Conservation (phyloP, 2,329 filamentous ascomycete species). For the Blastomyces emzantsi region DNA sequence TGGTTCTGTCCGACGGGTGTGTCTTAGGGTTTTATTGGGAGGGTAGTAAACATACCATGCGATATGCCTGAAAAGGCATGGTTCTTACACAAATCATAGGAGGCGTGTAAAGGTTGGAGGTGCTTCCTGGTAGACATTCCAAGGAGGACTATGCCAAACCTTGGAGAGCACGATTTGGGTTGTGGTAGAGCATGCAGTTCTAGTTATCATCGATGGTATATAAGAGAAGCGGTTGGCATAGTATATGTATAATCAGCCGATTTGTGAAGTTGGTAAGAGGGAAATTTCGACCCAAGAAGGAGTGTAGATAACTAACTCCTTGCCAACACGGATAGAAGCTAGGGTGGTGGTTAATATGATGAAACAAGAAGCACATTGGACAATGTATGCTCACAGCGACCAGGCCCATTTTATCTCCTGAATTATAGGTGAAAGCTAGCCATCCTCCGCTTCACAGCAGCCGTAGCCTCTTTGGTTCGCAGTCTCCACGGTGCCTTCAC, state of each 20-base stretch:
- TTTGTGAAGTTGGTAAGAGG: not conserved
- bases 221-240: not conserved
- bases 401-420: not conserved
- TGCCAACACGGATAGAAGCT: not conserved
- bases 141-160: not conserved
- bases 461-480: not conserved
- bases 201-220: not conserved
- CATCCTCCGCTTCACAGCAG: conserved; percentile 1
- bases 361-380: not conserved
- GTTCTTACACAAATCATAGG: not conserved
- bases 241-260: not conserved
- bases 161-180: not conserved
- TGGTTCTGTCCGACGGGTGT: not conserved
- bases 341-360: not conserved
- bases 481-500: not conserved
- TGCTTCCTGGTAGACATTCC: not conserved
- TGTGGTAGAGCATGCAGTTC: not conserved
- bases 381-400: not conserved
- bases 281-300: not conserved
- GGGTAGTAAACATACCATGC: not conserved
- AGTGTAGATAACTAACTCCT: not conserved
- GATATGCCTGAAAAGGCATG: not conserved
- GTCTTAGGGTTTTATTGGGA: not conserved
- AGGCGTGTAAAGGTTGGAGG: no score
- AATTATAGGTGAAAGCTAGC: conserved; percentile 6